Base-by-base conservation (phyloP, 306 rosid genomes). In the Fragaria nilgerrensis region DNA sequence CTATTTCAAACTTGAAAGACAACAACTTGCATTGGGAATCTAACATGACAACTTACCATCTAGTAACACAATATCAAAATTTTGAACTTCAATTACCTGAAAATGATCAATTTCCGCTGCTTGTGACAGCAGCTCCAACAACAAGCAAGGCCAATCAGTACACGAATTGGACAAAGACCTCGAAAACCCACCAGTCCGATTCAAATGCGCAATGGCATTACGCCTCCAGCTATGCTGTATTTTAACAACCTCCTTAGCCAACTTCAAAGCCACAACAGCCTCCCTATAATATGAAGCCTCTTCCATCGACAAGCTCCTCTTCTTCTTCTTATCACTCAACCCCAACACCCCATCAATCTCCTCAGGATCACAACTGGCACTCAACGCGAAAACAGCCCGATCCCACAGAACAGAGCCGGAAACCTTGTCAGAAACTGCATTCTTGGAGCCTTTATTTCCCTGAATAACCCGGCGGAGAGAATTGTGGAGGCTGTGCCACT, bases 81-180 rank as follows among this genome's bases (percentile, higher is more conserved):
- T 5, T 7, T 9, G 45, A 53, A 49, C 63, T 47, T 49, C 13
- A 13, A 47, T 49, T 81, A 95, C 99, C 97, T 91, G 99, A 75
- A 96, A 96, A 91, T 91, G 90, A 82, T 85, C 90, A 27, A 89
- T 78, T 85, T 96, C 98, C 68, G 98, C 98, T 61, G 96, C 96
- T 56, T 92, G 89, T 27, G 99, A 96, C 75, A 96, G 68, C 86
- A 92, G 76, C 78, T 96, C 99, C 82, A 96, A 34, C 85, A 96
- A 73, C 85, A 96, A 85, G 74, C 87, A 89, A 55, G 99, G 98
- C 99, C 99, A 96, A 72, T 96, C 96, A 14, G 99, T 91, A 56
- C 83, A 87, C 1, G 89, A 88, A 87, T 88, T 90, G 0, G 96
- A 89, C 73, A 96, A 81, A 37, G 93, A 87, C 87, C 96, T 75